Percentiles rank a stretch among this genome's conserved stretches.
Evolutionary conservation across 768 basidiomycete genomes (phyloP).

Genomic region (Boletus sp.): DNA sequence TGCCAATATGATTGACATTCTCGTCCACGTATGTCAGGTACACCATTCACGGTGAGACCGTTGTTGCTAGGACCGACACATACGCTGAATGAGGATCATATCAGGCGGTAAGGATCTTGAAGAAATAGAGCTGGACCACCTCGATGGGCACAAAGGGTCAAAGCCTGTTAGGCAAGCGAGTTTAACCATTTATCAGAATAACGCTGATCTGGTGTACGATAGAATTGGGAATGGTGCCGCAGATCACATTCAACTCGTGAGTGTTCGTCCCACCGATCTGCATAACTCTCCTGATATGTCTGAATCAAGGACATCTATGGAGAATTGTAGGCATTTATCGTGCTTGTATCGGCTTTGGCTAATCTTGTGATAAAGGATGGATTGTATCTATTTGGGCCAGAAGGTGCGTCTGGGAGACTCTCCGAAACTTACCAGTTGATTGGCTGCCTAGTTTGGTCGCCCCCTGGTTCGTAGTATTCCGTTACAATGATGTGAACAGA

Average conservation of each 20-base stretch:
- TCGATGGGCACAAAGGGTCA: constrained; percentile 86
- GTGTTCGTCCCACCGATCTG: constrained; percentile 10
- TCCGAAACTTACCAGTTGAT: constrained; percentile 3
- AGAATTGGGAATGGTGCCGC: constrained; percentile 95
- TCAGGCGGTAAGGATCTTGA: constrained; percentile 74
- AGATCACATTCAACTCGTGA: constrained; percentile 84
- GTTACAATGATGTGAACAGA: not conserved
- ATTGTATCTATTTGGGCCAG: constrained; percentile 94
- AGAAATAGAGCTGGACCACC: constrained; percentile 78
- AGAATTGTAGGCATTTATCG: constrained; percentile 55
- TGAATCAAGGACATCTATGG: constrained; percentile 86
- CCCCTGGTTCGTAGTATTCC: constrained; percentile 53
- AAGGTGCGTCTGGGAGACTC: constrained; percentile 51
- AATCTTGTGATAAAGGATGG: constrained; percentile 54
- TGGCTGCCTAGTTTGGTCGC: constrained; percentile 59
- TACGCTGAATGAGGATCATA: not conserved
- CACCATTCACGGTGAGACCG: constrained; percentile 74
- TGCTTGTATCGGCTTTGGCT: not conserved
- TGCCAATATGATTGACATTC: not conserved
- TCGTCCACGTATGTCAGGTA: constrained; percentile 40
- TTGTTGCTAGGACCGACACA: not conserved
- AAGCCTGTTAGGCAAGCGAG: constrained; percentile 63
- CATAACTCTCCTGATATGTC: not conserved
- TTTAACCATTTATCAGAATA: not conserved
- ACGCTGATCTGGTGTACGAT: constrained; percentile 1